phyloP scores from a whole-genome alignment of 2,329 filamentous ascomycete species.

The Fusarium drepaniforme region DNA sequence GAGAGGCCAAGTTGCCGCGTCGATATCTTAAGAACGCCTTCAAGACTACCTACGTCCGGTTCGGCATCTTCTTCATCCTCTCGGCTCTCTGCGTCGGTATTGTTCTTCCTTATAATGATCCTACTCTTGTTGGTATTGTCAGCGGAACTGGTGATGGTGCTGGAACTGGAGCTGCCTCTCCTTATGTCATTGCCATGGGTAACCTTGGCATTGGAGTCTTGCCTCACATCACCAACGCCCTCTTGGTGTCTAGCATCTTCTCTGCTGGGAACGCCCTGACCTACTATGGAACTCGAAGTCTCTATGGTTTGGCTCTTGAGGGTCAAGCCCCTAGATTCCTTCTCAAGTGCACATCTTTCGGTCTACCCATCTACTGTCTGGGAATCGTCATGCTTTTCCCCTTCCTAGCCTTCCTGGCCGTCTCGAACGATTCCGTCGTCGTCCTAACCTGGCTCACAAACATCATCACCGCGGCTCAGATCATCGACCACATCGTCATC shows the following conservation, averaged over 20 bases:
- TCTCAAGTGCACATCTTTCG: constrained; percentile 13
- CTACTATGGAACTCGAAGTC: constrained; percentile 9
- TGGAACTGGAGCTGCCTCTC: constrained; percentile 7
- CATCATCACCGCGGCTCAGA: constrained; percentile 9
- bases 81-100: neutral
- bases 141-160: neutral
- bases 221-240: constrained; percentile 9
- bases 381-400: constrained; percentile 14
- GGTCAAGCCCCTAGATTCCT: constrained; percentile 10
- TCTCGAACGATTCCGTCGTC: constrained; percentile 9
- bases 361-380: constrained; percentile 6
- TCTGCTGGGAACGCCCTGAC: constrained; percentile 4
- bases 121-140: neutral
- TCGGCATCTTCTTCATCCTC: constrained; percentile 9
- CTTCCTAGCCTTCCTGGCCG: constrained; percentile 8
- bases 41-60: constrained; percentile 5
- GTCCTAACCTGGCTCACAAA: constrained; percentile 14
- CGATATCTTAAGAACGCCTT: constrained; percentile 12
- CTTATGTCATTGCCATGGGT: constrained; percentile 13
- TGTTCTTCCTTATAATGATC: neutral
- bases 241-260: constrained; percentile 10
- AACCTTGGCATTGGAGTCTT: constrained; percentile 9
- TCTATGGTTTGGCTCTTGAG: constrained; percentile 9
- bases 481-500: constrained; percentile 15
- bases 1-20: constrained; percentile 5